Percentiles rank a stretch among this genome's conserved stretches.
These are phyloP conservation scores for Citrus sp. DNA, from an alignment of 345 rosid genomes.

Conservation along the genomic window DNA sequence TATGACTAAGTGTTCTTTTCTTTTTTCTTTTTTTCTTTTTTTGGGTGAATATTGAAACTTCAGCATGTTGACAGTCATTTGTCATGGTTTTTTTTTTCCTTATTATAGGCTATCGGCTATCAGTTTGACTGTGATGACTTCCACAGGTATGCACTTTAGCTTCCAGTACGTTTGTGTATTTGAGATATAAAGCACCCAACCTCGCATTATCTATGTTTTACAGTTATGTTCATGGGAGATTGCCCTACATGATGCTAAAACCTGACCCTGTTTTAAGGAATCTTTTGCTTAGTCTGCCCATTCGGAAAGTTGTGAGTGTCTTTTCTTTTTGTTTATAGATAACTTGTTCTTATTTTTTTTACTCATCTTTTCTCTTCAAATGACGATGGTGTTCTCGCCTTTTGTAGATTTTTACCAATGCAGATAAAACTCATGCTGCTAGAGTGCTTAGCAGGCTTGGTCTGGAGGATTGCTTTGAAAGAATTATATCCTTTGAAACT, in stretches of 20 bases:
- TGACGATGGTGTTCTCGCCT: not conserved
- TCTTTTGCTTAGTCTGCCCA: constrained; percentile 80
- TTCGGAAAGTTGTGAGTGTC: constrained; percentile 70
- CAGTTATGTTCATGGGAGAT: constrained; percentile 91
- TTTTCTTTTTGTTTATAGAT: not conserved
- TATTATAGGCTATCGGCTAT: constrained; percentile 77
- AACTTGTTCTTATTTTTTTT: not conserved
- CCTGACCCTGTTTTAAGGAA: constrained; percentile 81
- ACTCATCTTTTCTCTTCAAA: not conserved
- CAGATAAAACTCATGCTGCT: constrained; percentile 72
- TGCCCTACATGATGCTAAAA: constrained; percentile 72
- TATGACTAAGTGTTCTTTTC: constrained; percentile 14
- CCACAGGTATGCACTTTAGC: constrained; percentile 50
- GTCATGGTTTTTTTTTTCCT: not conserved
- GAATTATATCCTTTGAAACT: constrained; percentile 83
- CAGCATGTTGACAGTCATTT: not conserved
- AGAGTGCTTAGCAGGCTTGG: constrained; percentile 76
- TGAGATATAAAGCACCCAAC: not conserved
- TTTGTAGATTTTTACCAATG: constrained; percentile 75
- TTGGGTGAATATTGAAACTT: not conserved
- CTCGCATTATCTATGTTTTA: constrained; percentile 1
- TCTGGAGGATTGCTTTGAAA: constrained; percentile 84
- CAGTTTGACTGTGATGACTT: constrained; percentile 75
- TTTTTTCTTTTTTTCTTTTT: not conserved
- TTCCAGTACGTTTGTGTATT: not conserved